Base-by-base conservation (phyloP, 202 grass and related monocot species). In the Saccharum hybrid region DNA sequence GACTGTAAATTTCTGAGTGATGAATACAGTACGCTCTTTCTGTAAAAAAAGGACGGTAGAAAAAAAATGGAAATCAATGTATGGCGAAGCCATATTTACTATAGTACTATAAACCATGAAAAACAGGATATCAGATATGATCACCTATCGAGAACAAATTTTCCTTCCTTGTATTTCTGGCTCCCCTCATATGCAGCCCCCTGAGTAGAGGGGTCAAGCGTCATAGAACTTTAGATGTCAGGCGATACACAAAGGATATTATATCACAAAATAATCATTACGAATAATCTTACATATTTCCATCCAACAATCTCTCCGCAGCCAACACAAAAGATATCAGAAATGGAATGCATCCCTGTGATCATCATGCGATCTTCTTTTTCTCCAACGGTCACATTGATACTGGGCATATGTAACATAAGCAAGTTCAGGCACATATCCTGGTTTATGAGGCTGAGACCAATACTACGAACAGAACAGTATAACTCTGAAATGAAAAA, bases 151-250 rank as follows among this genome's bases (percentile, higher is more conserved):
- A 97, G 85, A 75, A 94, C 87, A 66, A 93, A 88, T 74, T 97
- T 97, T 13, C 94, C n/a, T n/a, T n/a, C n/a, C 67, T 97, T 97
- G 80, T 94, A 97, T 84, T 88, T 93, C 82, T 94, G 88, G 45
- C 0, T 31, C 72, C 82, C 92, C 2, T 94, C 88, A 63, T 88
- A 62, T 21, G 96, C 92, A 83, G 75, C 48, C 23, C 75, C 81
- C 96, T 98, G 79, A 75, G 76, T 18, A 79, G 57, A 67, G 39
- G 28, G 28, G 28, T 28, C 28, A 28, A 28, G 57, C 77, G 85
- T 66, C 73, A 81, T 42, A 76, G 1, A 64, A 54, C 22, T 72
- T 72, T 79, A 72, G 63, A 72, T 66, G 70, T 69, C 30, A 22
- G 66, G 13, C 51, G 59, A 71, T 37, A 77, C n/a, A 74, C 8